phyloP scores from a whole-genome alignment of 139 green algal genomes.

The Volvox reticuliferus region DNA sequence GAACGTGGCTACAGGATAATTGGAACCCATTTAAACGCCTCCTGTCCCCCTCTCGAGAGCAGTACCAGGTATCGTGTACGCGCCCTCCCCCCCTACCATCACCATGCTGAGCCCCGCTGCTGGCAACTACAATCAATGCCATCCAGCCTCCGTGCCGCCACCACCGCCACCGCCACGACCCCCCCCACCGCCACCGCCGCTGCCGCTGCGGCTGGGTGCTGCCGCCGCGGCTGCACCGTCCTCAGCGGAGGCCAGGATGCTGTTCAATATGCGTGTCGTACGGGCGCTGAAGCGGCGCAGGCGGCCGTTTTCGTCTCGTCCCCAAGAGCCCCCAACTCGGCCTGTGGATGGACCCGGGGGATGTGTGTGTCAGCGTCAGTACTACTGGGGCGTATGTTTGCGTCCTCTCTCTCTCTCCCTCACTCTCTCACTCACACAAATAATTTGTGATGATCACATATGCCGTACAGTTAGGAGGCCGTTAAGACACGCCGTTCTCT shows the following conservation, averaged over 20 bases:
- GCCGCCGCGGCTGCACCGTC: background rate
- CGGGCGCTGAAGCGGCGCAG: constrained; percentile 43
- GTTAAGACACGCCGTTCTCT: no score
- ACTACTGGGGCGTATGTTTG: no score
- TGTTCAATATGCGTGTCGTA: constrained; percentile 44
- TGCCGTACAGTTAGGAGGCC: no score
- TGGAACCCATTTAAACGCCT: no score
- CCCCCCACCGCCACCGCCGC: background rate
- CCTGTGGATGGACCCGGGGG: background rate
- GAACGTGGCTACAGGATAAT: no score
- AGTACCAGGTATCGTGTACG: no score
- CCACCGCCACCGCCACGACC: background rate
- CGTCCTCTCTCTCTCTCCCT: no score
- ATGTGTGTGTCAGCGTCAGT: no score
- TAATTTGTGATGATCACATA: no score
- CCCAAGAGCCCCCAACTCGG: constrained; percentile 13
- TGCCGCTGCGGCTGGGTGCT: background rate
- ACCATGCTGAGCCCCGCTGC: background rate
- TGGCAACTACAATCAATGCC: background rate
- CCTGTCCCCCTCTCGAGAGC: no score
- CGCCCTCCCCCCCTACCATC: background rate
- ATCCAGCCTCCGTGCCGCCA: background rate
- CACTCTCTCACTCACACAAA: no score
- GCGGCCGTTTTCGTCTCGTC: constrained; percentile 29
- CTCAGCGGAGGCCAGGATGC: background rate